A percentile compares a stretch with the other conserved stretches of the same genome.
phyloP scores from a whole-genome alignment of 306 rosid species.

The Vigna radiata region DNA sequence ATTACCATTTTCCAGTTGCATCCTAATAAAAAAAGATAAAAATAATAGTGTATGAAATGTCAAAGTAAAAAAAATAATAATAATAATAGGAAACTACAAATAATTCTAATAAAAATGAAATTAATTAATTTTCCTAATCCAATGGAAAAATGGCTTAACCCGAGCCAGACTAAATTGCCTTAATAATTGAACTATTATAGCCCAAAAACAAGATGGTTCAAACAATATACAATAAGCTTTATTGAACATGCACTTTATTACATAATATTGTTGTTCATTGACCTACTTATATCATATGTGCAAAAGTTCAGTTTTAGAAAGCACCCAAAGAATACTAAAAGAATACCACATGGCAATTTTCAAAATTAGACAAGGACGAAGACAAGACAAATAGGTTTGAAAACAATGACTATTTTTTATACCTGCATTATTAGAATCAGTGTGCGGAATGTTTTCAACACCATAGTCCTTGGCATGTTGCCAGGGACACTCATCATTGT shows the following conservation, averaged over 20 bases:
- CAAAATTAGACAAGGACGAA: slow-evolving; percentile 38
- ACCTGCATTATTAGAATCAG: slow-evolving; percentile 67
- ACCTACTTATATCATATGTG: not conserved
- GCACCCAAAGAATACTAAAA: slow-evolving; percentile 17
- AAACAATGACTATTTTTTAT: slow-evolving; percentile 40
- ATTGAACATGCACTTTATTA: slow-evolving; percentile 4
- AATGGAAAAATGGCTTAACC: not conserved
- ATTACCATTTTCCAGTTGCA: not conserved
- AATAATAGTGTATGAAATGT: not conserved
- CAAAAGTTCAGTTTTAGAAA: slow-evolving; percentile 11
- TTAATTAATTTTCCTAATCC: not conserved
- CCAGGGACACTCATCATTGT: slow-evolving; percentile 98
- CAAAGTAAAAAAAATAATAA: not conserved
- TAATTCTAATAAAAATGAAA: not conserved
- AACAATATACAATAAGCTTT: slow-evolving; percentile 9
- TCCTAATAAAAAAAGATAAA: not conserved
- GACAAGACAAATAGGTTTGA: slow-evolving; percentile 21
- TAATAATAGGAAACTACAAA: not conserved
- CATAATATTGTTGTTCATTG: slow-evolving; percentile 4
- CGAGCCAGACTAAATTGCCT: slow-evolving; percentile 7
- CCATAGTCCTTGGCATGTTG: slow-evolving; percentile 80
- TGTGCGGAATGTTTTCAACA: slow-evolving; percentile 48
- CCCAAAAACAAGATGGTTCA: not conserved
- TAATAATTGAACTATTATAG: not conserved
- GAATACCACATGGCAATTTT: not conserved